Evolutionary conservation across 768 basidiomycete genomes (phyloP).

Genomic region (Mycena belliarum): DNA sequence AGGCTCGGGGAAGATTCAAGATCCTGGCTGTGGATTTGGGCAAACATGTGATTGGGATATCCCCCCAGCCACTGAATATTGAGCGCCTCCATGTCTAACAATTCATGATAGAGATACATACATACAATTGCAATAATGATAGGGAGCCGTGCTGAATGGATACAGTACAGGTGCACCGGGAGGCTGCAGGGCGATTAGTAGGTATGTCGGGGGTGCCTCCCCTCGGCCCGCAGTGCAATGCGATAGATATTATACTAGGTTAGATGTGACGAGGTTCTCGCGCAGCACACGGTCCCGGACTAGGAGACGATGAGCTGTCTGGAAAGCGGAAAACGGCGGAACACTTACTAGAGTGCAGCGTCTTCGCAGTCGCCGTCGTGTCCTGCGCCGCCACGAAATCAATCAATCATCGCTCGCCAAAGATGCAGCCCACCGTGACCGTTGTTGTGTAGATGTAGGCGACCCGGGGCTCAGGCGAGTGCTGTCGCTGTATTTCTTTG

Average conservation of each 20-base stretch:
- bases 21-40: no score
- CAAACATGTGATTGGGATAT: no score
- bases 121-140: slow-evolving; percentile 17
- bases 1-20: no score
- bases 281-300: slow-evolving; percentile 66
- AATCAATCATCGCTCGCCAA: neutral
- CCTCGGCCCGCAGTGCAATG: no score
- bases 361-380: slow-evolving; percentile 60
- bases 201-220: neutral
- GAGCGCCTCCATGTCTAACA: slow-evolving; percentile 7
- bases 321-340: neutral
- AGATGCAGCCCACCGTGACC: slow-evolving; percentile 53
- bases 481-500: slow-evolving; percentile 60
- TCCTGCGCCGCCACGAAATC: slow-evolving; percentile 37
- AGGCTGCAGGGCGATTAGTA: neutral
- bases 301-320: slow-evolving; percentile 20
- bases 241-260: slow-evolving; percentile 43
- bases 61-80: no score
- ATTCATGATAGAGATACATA: slow-evolving; percentile 12
- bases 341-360: slow-evolving; percentile 53
- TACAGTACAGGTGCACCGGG: slow-evolving; percentile 4
- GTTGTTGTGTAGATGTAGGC: slow-evolving; percentile 71
- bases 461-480: slow-evolving; percentile 54
- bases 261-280: slow-evolving; percentile 53
- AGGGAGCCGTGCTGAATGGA: neutral